A percentile compares a stretch with the other conserved stretches of the same genome.
Conservation (phyloP, 2,329 filamentous ascomycete genomes). For the Colletotrichum cuscutae region DNA sequence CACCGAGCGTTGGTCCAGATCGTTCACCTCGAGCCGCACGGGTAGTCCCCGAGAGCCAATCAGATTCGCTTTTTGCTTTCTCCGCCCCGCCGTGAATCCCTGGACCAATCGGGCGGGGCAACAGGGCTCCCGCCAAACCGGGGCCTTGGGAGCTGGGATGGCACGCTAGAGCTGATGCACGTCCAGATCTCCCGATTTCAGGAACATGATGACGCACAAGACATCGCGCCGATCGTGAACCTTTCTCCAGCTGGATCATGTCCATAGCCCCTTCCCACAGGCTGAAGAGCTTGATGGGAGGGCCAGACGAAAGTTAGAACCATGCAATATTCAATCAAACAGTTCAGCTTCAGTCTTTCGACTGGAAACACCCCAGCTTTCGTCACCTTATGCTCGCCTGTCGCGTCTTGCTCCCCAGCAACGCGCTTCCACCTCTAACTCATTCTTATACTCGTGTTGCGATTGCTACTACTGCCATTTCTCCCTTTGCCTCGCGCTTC, state of each 20-base stretch:
- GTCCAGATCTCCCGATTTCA: slow-evolving; percentile 34
- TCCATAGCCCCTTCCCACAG: neutral
- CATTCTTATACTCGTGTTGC: too few relatives aligned
- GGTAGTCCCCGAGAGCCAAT: neutral
- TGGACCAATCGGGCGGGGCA: neutral
- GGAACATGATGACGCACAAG: slow-evolving; percentile 35
- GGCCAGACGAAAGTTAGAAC: neutral
- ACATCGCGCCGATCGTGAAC: slow-evolving; percentile 34
- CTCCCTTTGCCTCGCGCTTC: neutral
- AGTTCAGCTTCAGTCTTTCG: neutral
- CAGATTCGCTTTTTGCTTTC: neutral
- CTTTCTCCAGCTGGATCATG: slow-evolving; percentile 18
- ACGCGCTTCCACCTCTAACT: slow-evolving; percentile 1
- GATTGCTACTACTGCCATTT: neutral
- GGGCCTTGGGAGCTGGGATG: slow-evolving; percentile 15
- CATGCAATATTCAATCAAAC: neutral
- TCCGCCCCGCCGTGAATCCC: neutral
- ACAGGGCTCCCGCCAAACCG: slow-evolving; percentile 12
- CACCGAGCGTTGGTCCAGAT: neutral
- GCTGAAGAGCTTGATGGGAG: neutral
- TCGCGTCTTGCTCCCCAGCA: slow-evolving; percentile 22
- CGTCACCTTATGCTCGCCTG: neutral
- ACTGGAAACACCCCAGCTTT: neutral
- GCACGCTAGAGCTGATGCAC: slow-evolving; percentile 31
- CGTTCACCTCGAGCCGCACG: neutral